Percentiles rank a stretch among this genome's conserved stretches.
Conservation (phyloP, 2,329 filamentous ascomycete genomes). For the Fusarium protoensiforme region DNA sequence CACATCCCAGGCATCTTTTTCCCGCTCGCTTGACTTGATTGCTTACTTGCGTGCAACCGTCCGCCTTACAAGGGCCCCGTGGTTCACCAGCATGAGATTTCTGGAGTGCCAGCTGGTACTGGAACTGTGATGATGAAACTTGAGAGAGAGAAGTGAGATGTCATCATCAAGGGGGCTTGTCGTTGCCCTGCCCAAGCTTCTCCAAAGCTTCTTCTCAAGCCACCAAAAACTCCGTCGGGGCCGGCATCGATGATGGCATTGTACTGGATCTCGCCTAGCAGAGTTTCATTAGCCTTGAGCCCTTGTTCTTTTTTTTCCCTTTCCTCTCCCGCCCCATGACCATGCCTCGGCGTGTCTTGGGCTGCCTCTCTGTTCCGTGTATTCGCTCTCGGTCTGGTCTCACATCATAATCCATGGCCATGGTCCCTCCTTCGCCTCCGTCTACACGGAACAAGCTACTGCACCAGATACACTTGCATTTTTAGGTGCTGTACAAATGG, state of each 20-base stretch:
- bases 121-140: slow-evolving; percentile 20
- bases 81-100: slow-evolving; percentile 28
- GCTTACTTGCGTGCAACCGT: background rate
- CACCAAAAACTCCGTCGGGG: slow-evolving; percentile 27
- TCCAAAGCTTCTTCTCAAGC: background rate
- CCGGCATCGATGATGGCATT: slow-evolving; percentile 32
- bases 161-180: slow-evolving; percentile 35
- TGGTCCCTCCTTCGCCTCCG: background rate
- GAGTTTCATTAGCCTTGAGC: slow-evolving; percentile 1
- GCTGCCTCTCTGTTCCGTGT: background rate
- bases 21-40: slow-evolving; percentile 1
- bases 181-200: slow-evolving; percentile 14
- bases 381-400: background rate
- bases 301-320: background rate
- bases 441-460: slow-evolving; percentile 23
- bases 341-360: background rate
- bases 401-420: background rate
- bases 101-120: slow-evolving; percentile 6
- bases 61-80: slow-evolving; percentile 3
- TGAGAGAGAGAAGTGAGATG: slow-evolving; percentile 26
- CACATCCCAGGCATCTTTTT: slow-evolving; percentile 21
- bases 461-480: slow-evolving; percentile 13
- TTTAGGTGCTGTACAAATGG: slow-evolving; percentile 8
- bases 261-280: background rate
- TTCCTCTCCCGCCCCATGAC: background rate